Conservation (phyloP, 2,329 filamentous ascomycete genomes). For the Teratosphaeria epicoccoides region DNA sequence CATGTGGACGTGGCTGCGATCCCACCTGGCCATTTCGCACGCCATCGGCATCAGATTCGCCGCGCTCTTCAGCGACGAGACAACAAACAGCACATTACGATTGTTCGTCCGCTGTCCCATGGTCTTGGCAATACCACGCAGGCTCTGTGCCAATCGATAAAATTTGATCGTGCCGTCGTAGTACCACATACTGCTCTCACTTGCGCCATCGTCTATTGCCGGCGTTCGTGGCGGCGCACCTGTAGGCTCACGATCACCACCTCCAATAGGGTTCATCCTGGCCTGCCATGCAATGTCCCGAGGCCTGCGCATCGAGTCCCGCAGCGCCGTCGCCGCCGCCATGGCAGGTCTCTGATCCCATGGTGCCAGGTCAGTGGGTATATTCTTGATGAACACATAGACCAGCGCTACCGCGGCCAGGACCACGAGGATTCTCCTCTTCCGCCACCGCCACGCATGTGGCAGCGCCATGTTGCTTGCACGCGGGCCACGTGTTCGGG, state of each 20-base stretch:
- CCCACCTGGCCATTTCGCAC: conserved; percentile 68
- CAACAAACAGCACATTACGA: conserved; percentile 68
- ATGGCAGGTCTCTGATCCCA: conserved; percentile 5
- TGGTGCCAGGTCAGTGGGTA: conserved; percentile 41
- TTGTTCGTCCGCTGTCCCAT: conserved; percentile 44
- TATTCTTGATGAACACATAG: conserved; percentile 55
- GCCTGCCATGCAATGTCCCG: background rate
- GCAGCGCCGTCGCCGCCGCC: background rate
- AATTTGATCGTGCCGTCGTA: conserved; percentile 65
- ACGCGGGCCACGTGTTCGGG: conserved; percentile 29
- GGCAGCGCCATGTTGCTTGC: conserved; percentile 33
- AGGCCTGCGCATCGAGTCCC: background rate
- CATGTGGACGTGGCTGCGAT: conserved; percentile 69
- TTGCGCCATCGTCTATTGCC: conserved; percentile 7
- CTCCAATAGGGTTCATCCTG: background rate
- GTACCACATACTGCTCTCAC: conserved; percentile 24
- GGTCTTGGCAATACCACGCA: conserved; percentile 49
- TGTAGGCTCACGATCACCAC: conserved; percentile 2
- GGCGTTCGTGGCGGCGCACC: conserved; percentile 14
- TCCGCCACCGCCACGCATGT: conserved; percentile 30
- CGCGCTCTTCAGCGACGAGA: conserved; percentile 62
- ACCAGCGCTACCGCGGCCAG: conserved; percentile 40
- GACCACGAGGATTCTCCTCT: conserved; percentile 37
- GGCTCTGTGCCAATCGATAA: conserved; percentile 50
- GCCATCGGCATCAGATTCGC: conserved; percentile 67